Base-by-base conservation (phyloP, 257 asterid species). In the Henckelia pumila region DNA sequence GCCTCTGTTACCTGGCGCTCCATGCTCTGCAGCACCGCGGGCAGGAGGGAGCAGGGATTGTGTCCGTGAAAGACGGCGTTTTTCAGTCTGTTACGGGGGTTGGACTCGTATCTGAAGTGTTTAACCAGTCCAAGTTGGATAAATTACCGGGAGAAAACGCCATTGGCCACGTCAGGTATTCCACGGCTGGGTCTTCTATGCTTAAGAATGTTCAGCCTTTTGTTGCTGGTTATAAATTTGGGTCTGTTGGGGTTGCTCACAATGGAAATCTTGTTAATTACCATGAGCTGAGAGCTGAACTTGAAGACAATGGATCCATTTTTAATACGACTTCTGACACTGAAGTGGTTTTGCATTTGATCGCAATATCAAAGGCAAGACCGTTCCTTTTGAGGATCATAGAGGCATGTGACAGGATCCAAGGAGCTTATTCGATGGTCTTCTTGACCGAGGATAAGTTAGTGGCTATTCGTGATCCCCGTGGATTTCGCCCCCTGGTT, bases 11-110 rank as follows among this genome's bases (percentile, higher is more conserved):
- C 63, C 75, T 89, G 14, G 86, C 98, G 6, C 95, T 89, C 50
- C 98, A 91, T 76, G 89, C 98, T 3, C 92, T 91, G 32, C 98
- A 91, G 75, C 98, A 91, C 80, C 91, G 96, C 35, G 98, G 98
- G n/a, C 98, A 91, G 59, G 98, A 88, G 67, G 98, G 98, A 22
- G 96, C 98, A 3, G 98, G 98, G 6, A 91, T 91, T 22, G 98
- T 91, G 3, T 72, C 90, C 10, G 98, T 87, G 5, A 76, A 85
- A 53, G 88, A 85, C 37, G 77, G 78, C 77, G 82, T 89, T 24
- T 80, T 91, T 8, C 89, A 89, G 56, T 85, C 96, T 0, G 65
- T 91, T 32, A 89, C 96, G 1, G 98, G 98, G n/a, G 85, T 91
- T 2, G 96, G 98, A 0, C 81, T 91, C 33, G 98, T 91, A 0